Evolutionary conservation across 2,329 filamentous ascomycete genomes (phyloP).

Genomic region (Paraphoma chrysanthemicola): DNA sequence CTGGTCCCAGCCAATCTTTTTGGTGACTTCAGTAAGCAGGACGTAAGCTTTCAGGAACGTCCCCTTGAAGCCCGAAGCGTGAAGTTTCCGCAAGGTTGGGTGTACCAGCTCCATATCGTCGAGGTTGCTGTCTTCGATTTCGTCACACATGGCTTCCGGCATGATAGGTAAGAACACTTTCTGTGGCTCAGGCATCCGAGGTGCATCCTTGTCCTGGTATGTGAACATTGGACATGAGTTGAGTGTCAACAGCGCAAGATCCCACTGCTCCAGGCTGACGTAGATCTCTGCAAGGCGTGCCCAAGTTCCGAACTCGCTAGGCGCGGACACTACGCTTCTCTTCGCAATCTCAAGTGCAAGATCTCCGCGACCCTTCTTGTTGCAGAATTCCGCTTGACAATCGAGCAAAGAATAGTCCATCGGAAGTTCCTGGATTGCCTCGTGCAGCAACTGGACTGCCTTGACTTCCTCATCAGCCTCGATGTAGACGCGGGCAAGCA

Average conservation of each 20-base stretch:
- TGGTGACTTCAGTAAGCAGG: conserved; percentile 92
- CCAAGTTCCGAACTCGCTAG: conserved; percentile 98
- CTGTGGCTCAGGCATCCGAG: conserved; percentile 90
- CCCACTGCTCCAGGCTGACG: conserved; percentile 93
- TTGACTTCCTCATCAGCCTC: conserved; percentile 98
- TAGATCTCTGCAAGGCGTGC: conserved; percentile 93
- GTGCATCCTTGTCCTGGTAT: conserved; percentile 97
- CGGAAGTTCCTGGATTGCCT: conserved; percentile 86
- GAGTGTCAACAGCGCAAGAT: conserved; percentile 89
- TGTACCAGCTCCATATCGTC: conserved; percentile 86
- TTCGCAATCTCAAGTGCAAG: conserved; percentile 94
- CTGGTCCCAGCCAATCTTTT: conserved; percentile 97
- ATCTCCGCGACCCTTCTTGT: conserved; percentile 84
- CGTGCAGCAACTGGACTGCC: conserved; percentile 84
- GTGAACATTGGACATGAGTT: conserved; percentile 99
- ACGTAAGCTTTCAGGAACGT: conserved; percentile 96
- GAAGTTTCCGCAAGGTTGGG: conserved; percentile 81
- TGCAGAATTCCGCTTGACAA: conserved; percentile 89
- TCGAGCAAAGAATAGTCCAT: conserved; percentile 99
- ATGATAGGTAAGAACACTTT: conserved; percentile 87
- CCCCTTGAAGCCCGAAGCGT: conserved; percentile 88
- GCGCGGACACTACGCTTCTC: conserved; percentile 90
- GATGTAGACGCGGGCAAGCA: conserved; percentile 88
- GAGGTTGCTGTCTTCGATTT: conserved; percentile 88
- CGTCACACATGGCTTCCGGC: conserved; percentile 87